Conservation (phyloP, 2,329 filamentous ascomycete genomes). For the Diaporthe sp. region DNA sequence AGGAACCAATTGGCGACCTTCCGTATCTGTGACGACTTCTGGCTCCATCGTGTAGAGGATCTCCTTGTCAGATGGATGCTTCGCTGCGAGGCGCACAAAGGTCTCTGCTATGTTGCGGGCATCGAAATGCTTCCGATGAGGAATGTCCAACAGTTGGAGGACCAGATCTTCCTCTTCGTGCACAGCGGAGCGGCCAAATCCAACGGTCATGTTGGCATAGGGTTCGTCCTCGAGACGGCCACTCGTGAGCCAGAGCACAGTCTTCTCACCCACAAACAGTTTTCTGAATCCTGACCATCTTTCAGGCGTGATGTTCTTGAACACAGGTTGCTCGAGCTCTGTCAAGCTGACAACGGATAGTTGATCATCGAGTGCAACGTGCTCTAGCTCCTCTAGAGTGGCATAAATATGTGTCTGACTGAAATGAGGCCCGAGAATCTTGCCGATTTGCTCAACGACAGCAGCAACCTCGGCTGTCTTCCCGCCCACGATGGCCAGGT, state of each 20-base stretch:
- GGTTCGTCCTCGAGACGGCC: conserved; percentile 13
- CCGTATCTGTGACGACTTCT: conserved; percentile 22
- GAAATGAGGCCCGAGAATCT: neutral
- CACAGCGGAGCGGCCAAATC: conserved; percentile 17
- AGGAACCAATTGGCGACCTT: conserved; percentile 17
- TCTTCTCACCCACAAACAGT: neutral
- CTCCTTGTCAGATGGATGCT: neutral
- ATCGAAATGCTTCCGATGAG: neutral
- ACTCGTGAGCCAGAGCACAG: conserved; percentile 13
- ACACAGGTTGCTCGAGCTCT: conserved; percentile 33
- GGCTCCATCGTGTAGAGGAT: conserved; percentile 8
- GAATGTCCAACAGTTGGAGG: conserved; percentile 11
- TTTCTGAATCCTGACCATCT: neutral
- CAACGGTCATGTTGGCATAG: conserved; percentile 7
- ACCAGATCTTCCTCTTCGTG: neutral
- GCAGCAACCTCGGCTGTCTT: neutral
- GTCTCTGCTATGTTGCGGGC: neutral
- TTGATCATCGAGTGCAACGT: neutral
- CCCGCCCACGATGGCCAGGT: conserved; percentile 13
- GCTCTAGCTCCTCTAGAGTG: neutral
- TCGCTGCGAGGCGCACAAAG: neutral
- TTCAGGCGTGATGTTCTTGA: neutral
- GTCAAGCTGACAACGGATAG: neutral
- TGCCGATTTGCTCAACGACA: neutral
- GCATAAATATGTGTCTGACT: neutral